A percentile compares a stretch with the other conserved stretches of the same genome.
Conservation (phyloP, 73 alveolate species). For the Uronychia binucleata region DNA sequence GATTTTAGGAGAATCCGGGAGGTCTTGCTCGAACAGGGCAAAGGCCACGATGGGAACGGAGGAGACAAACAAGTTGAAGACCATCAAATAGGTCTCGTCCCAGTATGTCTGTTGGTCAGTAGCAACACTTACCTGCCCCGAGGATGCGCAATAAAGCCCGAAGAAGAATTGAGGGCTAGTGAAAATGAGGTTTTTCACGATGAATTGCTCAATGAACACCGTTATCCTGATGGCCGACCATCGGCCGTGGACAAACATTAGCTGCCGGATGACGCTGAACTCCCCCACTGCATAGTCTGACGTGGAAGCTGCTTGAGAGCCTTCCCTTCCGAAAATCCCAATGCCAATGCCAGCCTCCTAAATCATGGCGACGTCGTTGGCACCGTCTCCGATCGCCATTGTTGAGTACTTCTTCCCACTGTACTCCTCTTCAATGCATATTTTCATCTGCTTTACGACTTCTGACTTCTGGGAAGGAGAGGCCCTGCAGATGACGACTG, state of each 20-base stretch:
- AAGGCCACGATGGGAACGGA: not conserved
- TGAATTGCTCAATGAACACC: conserved; percentile 74
- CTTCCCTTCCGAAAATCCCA: conserved; percentile 93
- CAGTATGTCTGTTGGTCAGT: not conserved
- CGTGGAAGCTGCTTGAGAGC: conserved; percentile 85
- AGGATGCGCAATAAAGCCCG: conserved; percentile 78
- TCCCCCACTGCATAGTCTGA: conserved; percentile 83
- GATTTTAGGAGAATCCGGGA: not conserved
- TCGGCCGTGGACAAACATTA: conserved; percentile 90
- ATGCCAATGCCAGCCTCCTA: conserved; percentile 91
- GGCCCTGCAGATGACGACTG: conserved; percentile 94
- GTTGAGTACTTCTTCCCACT: conserved; percentile 59
- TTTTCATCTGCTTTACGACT: conserved; percentile 81
- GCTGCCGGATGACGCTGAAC: conserved; percentile 74
- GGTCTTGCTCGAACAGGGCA: not conserved
- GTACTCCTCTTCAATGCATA: conserved; percentile 21
- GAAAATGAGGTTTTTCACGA: conserved; percentile 83
- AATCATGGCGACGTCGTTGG: conserved; percentile 98
- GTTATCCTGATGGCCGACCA: conserved; percentile 80
- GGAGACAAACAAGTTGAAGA: not conserved
- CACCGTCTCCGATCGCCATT: conserved; percentile 99
- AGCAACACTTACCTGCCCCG: conserved; percentile 62
- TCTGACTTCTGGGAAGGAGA: conserved; percentile 96
- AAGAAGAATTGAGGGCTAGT: conserved; percentile 79
- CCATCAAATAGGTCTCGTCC: not conserved